Evolutionary conservation across 148 eudicot genomes (phyloP).

Genomic region (Silene uniflora): DNA sequence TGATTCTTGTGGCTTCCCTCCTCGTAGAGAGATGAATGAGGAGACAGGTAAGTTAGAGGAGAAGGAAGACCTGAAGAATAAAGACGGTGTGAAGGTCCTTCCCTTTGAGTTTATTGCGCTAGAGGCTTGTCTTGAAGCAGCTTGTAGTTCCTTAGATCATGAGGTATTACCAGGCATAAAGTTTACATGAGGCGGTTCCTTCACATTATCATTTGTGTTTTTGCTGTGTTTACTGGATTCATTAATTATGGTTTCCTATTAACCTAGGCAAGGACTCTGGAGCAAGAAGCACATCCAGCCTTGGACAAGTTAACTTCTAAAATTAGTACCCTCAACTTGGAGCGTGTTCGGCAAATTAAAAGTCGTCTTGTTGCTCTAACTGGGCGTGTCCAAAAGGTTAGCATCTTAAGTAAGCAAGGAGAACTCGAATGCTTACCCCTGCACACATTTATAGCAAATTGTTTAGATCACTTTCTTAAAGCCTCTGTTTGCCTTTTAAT

Average conservation of each 20-base stretch:
- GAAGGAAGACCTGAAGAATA: slow-evolving; percentile 56
- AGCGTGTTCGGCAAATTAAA: slow-evolving; percentile 95
- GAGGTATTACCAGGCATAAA: slow-evolving; percentile 41
- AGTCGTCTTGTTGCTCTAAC: slow-evolving; percentile 95
- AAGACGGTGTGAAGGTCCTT: slow-evolving; percentile 71
- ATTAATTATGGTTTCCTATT: slow-evolving; percentile 15
- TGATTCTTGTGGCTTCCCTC: slow-evolving; percentile 52
- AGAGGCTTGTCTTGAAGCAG: slow-evolving; percentile 97
- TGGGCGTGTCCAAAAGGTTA: slow-evolving; percentile 97
- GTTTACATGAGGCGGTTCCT: neutral
- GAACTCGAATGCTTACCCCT: neutral
- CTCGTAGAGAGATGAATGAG: slow-evolving; percentile 27
- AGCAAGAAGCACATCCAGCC: slow-evolving; percentile 99
- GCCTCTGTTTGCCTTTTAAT: neutral
- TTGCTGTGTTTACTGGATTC: neutral
- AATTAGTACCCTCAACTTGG: slow-evolving; percentile 95
- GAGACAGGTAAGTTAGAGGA: slow-evolving; percentile 51
- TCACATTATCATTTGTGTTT: neutral
- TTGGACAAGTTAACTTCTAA: slow-evolving; percentile 94
- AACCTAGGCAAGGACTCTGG: slow-evolving; percentile 87
- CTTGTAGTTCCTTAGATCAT: slow-evolving; percentile 81
- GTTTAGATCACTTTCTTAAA: neutral
- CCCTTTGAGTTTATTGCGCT: slow-evolving; percentile 96
- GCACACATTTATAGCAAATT: neutral
- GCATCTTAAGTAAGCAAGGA: neutral